Conservation (phyloP, 2,329 filamentous ascomycete species). For the Coleophoma crateriformis region DNA sequence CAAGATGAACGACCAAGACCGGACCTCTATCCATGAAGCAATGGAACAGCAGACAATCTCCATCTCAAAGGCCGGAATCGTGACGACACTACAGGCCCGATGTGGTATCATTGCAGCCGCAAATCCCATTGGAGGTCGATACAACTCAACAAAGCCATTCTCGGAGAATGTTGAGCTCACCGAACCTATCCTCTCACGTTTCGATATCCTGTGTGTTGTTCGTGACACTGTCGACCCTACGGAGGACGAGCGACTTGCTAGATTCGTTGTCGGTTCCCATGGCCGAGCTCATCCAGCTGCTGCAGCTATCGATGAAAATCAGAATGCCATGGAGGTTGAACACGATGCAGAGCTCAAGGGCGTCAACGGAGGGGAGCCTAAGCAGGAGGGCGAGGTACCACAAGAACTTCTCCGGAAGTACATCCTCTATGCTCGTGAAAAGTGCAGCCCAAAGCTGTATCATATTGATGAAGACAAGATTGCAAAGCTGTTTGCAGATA, state of each 20-base stretch:
- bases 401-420: slow-evolving; percentile 93
- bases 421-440: slow-evolving; percentile 89
- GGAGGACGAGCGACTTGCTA: slow-evolving; percentile 88
- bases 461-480: slow-evolving; percentile 98
- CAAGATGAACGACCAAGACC: slow-evolving; percentile 99
- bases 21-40: slow-evolving; percentile 97
- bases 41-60: slow-evolving; percentile 99
- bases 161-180: slow-evolving; percentile 95
- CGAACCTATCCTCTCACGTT: slow-evolving; percentile 95
- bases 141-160: slow-evolving; percentile 95
- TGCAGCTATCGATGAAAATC: slow-evolving; percentile 39
- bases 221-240: slow-evolving; percentile 88
- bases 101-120: slow-evolving; percentile 96
- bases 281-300: slow-evolving; percentile 74
- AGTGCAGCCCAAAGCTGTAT: slow-evolving; percentile 86
- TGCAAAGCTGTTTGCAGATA: slow-evolving; percentile 88
- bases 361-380: slow-evolving; percentile 37
- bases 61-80: slow-evolving; percentile 97
- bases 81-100: slow-evolving; percentile 91
- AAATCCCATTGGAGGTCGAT: slow-evolving; percentile 92
- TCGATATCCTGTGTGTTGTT: slow-evolving; percentile 94
- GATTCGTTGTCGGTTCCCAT: slow-evolving; percentile 93
- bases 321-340: slow-evolving; percentile 58
- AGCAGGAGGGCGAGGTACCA: slow-evolving; percentile 68
- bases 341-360: slow-evolving; percentile 41